Base-by-base conservation (phyloP, 148 eudicot genomes). In the Arbutus unedo region DNA sequence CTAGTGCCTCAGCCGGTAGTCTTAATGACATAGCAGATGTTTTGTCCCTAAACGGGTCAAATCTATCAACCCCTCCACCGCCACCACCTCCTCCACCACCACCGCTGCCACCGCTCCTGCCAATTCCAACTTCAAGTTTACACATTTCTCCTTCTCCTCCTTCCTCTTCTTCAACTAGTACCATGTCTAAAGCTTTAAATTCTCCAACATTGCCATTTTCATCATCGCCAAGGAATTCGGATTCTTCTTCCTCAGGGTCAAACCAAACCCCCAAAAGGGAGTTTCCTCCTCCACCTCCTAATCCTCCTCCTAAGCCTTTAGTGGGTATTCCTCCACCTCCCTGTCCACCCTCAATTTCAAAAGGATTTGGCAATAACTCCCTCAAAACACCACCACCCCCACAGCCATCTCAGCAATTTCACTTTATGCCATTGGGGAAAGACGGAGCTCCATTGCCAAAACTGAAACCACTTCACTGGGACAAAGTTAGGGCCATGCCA, bases 391-490 rank as follows among this genome's bases (percentile, higher is more conserved):
- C 87, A 13, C 91, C 91, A 50, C 94, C 95, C 3, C 92, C 98
- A 49, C 94, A 91, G 45, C 97, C 91, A 44, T 82, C 84, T 14
- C 87, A 51, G 73, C 80, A 81, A 59, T 82, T 83, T 15, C 87
- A 81, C 53, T 82, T 82, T 44, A 79, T 83, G 11, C 82, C 91
- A 7, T 23, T 91, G 85, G 93, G 98, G 8, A 96, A 94, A 93
- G 93, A 93, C 49, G 98, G 99, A 18, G 77, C 87, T 80, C 94
- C 98, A 11, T 82, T 96, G 83, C 92, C 99, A 47, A 96, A 94
- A 87, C 87, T 96, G 78, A 96, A 94, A 88, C 98, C 99, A 43
- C 98, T 96, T 78, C 99, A 96, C 74, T 96, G 99, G 99, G 99
- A 96, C 86, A 96, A 96, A 89, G 97, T 96, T 51, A 89, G 99